phyloP scores from a whole-genome alignment of 768 basidiomycete species.

The Trametes meyenii region DNA sequence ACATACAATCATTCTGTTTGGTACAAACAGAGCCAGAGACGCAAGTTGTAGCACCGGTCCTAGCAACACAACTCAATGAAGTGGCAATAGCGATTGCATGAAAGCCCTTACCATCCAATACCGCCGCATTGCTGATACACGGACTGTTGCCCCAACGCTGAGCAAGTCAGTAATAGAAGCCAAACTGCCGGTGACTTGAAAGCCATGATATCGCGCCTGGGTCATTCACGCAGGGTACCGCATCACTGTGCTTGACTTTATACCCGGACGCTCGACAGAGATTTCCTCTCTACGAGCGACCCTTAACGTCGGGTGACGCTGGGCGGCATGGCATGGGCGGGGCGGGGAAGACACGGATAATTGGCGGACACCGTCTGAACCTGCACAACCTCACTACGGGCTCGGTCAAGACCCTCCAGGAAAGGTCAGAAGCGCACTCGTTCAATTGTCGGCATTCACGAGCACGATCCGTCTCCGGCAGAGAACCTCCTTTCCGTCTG shows the following conservation, averaged over 20 bases:
- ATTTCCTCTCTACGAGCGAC: not conserved
- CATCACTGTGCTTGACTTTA: not conserved
- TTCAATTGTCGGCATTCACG: conserved; percentile 19
- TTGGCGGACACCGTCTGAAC: conserved; percentile 22
- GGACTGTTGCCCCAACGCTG: conserved; percentile 40
- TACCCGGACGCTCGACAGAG: not conserved
- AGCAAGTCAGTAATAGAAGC: conserved; percentile 29
- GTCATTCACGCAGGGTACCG: not conserved
- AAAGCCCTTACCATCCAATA: conserved; percentile 45
- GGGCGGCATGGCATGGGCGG: not conserved
- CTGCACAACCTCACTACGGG: not conserved
- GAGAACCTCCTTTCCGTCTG: not conserved
- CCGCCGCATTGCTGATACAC: conserved; percentile 54
- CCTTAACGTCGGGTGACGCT: conserved; percentile 9
- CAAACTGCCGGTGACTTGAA: conserved; percentile 3
- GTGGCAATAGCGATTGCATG: not conserved
- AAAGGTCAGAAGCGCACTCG: conserved; percentile 13
- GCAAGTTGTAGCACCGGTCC: conserved; percentile 55
- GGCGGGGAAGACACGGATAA: conserved; percentile 34
- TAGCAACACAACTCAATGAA: conserved; percentile 22
- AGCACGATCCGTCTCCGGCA: not conserved
- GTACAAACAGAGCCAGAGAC: conserved; percentile 48
- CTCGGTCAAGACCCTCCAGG: conserved; percentile 4
- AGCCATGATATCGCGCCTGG: conserved; percentile 9
- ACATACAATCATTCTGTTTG: conserved; percentile 46